Evolutionary conservation across 2,329 filamentous ascomycete genomes (phyloP).

Genomic region (Coniosporium tulheliwenetii): DNA sequence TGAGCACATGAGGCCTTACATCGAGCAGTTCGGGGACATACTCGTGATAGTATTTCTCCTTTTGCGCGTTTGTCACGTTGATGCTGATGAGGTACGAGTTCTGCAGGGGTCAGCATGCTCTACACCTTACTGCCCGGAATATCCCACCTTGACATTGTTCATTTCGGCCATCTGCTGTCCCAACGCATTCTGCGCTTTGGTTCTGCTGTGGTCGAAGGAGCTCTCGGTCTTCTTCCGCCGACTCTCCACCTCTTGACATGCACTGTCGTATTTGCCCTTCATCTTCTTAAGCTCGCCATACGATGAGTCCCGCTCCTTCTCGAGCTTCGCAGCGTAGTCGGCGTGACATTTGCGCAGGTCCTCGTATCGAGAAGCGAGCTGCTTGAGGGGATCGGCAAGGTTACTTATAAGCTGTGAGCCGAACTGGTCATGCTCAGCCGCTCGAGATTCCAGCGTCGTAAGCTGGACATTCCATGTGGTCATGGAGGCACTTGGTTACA

Average conservation of each 20-base stretch:
- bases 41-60: slow-evolving; percentile 93
- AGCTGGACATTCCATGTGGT: slow-evolving; percentile 96
- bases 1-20: slow-evolving; percentile 30
- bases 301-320: slow-evolving; percentile 72
- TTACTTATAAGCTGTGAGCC: slow-evolving; percentile 62
- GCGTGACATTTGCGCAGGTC: slow-evolving; percentile 82
- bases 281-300: slow-evolving; percentile 78
- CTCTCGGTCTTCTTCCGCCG: slow-evolving; percentile 89
- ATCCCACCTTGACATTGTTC: slow-evolving; percentile 66
- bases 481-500: slow-evolving; percentile 58
- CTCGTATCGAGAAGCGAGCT: slow-evolving; percentile 60
- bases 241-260: slow-evolving; percentile 88
- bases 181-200: slow-evolving; percentile 80
- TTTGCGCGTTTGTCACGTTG: slow-evolving; percentile 94
- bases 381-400: slow-evolving; percentile 76
- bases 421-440: slow-evolving; percentile 77
- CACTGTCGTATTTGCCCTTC: slow-evolving; percentile 83
- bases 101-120: slow-evolving; percentile 15
- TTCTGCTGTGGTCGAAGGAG: slow-evolving; percentile 72
- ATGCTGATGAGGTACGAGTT: slow-evolving; percentile 96
- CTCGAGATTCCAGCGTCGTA: slow-evolving; percentile 73
- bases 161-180: slow-evolving; percentile 88
- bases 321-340: slow-evolving; percentile 77
- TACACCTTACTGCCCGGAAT: background rate
- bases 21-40: slow-evolving; percentile 90